Percentiles rank a stretch among this genome's conserved stretches.
Evolutionary conservation across 345 rosid species (phyloP).

Genomic region (Limnanthes douglasii): DNA sequence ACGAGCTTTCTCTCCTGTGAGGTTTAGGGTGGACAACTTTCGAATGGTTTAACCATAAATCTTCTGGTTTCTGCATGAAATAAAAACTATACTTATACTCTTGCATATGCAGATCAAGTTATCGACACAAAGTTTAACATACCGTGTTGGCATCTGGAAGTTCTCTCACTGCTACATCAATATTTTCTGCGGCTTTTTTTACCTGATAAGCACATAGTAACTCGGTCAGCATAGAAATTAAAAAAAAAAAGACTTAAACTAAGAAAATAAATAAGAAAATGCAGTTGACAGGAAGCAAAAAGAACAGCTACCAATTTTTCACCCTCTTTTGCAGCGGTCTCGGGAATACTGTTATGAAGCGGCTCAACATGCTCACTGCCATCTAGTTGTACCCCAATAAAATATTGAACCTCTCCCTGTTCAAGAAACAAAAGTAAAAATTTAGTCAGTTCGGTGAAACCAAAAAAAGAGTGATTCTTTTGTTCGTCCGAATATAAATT

Average conservation of each 20-base stretch:
- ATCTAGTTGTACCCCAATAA: constrained; percentile 91
- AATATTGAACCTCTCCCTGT: constrained; percentile 96
- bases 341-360: constrained; percentile 49
- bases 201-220: constrained; percentile 27
- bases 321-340: constrained; percentile 41
- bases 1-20: constrained; percentile 58
- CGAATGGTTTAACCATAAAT: constrained; percentile 84
- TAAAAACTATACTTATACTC: constrained; percentile 5
- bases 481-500: no score
- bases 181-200: constrained; percentile 74
- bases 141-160: constrained; percentile 96
- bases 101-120: neutral
- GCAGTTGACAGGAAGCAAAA: neutral
- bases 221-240: neutral
- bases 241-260: neutral
- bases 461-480: no score
- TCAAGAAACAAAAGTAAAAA: constrained; percentile 1
- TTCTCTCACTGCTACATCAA: constrained; percentile 83
- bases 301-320: constrained; percentile 44
- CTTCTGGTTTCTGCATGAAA: constrained; percentile 72
- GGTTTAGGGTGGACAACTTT: constrained; percentile 71
- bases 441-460: no score
- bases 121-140: constrained; percentile 4
- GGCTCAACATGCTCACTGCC: constrained; percentile 94
- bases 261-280: neutral